Percentiles rank a stretch among this genome's conserved stretches.
phyloP scores from a whole-genome alignment of 1,284 basidiomycete species.

The Puccinia novopanici region DNA sequence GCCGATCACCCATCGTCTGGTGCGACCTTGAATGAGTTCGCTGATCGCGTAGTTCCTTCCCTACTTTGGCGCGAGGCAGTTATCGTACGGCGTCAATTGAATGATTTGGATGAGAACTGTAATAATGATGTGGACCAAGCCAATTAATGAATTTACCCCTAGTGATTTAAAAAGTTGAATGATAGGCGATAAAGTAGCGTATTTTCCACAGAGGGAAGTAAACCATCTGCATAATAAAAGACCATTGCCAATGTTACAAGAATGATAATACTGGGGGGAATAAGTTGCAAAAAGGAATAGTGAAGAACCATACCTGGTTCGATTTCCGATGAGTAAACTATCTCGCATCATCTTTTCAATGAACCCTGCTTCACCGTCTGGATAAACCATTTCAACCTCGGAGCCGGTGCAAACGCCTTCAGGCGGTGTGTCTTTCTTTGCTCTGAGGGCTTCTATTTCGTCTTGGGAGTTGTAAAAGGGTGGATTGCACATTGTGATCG shows the following conservation, averaged over 20 bases:
- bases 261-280: not conserved
- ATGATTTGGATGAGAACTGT: not conserved
- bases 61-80: constrained; percentile 60
- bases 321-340: constrained; percentile 63
- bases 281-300: not conserved
- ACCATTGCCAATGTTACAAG: not conserved
- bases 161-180: constrained; percentile 66
- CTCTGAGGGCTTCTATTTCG: constrained; percentile 69
- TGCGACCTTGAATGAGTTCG: constrained; percentile 79
- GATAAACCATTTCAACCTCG: constrained; percentile 78
- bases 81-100: not conserved
- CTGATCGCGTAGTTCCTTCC: constrained; percentile 81
- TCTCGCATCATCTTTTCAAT: constrained; percentile 76
- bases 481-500: constrained; percentile 91
- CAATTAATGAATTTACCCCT: constrained; percentile 61
- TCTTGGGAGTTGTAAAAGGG: constrained; percentile 78
- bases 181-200: constrained; percentile 70
- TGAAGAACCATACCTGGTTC: constrained; percentile 63
- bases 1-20: constrained; percentile 80
- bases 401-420: constrained; percentile 79
- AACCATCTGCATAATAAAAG: constrained; percentile 75
- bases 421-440: constrained; percentile 69
- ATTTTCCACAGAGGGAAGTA: constrained; percentile 85
- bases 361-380: constrained; percentile 80
- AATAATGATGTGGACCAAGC: not conserved